Evolutionary conservation across 805 yeast genomes (phyloP).

Genomic region (Kregervanrija delftensis): DNA sequence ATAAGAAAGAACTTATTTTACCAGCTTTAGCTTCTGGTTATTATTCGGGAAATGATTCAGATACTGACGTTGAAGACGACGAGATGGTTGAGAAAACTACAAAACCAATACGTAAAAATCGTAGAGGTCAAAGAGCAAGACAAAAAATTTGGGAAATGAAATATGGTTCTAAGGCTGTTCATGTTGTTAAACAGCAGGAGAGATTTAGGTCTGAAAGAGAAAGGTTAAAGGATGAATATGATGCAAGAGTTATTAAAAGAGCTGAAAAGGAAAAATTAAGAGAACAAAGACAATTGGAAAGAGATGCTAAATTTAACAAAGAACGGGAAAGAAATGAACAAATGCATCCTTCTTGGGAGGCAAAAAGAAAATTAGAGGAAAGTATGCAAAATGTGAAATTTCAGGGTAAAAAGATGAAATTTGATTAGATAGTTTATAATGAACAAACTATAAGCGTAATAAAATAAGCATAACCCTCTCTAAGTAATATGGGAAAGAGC

Average conservation of each 20-base stretch:
- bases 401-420: constrained; percentile 77
- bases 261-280: constrained; percentile 37
- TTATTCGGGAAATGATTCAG: constrained; percentile 73
- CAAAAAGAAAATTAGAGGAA: constrained; percentile 70
- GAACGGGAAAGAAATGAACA: constrained; percentile 8
- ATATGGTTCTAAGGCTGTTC: constrained; percentile 79
- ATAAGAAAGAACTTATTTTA: constrained; percentile 32
- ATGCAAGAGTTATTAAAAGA: constrained; percentile 66
- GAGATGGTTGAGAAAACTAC: constrained; percentile 46
- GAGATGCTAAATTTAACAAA: constrained; percentile 9
- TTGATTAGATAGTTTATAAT: constrained; percentile 35
- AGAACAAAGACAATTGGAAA: constrained; percentile 11
- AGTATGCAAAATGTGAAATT: constrained; percentile 59
- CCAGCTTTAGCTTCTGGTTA: constrained; percentile 79
- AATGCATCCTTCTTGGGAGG: constrained; percentile 98
- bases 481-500: not conserved
- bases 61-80: constrained; percentile 40
- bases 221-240: constrained; percentile 56
- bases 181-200: constrained; percentile 60
- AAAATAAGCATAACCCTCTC: not conserved
- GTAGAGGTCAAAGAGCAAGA: constrained; percentile 97
- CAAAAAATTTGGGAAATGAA: constrained; percentile 94
- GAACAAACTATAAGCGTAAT: too few species aligned
- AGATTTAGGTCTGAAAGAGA: constrained; percentile 50
- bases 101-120: constrained; percentile 56